Evolutionary conservation across 495 filamentous ascomycete genomes (phyloP), one percentile per base, ranked within the genome.

Genomic region (Thermochaetoides thermophila): DNA sequence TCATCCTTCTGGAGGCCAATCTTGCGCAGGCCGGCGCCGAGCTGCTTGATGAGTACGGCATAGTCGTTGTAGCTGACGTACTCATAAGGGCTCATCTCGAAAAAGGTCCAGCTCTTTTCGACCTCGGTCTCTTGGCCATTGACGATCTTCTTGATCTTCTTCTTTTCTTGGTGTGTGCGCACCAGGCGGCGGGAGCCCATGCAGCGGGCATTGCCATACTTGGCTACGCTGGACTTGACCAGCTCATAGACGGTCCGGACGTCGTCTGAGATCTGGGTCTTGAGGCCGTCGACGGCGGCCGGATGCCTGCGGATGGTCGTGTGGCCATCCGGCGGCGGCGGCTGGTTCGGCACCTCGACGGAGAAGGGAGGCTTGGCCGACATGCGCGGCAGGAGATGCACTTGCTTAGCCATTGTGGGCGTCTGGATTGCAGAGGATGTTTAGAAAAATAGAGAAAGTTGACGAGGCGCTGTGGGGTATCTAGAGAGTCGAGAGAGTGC

Each of bases 51-150:
- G 40, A 81, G 56, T 50, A 73, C 69, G 63, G 93, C 79, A 52
- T 91, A 95, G 49, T 96, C 84, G 36, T 74, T 71, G 62, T 89
- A 97, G 48, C 70, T 81, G 52, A 81, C 70, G 63, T 79, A 97
- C 38, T 73, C 70, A 63, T 94, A 97, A 38, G 61, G 71, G 50
- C 82, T 81, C 52, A 91, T 73, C 62, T 97, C 89, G 56, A 86
- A 95, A 61, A 82, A 97, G 31, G 75, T 79, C 89, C 89, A 97
- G 40, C 82, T 69, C 76, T 97, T 97, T 52, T 93, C 81, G 15
- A 93, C 76, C 63, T 94, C 78, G 46, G 69, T 56, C 59, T 94
- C 82, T 45, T 80, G 71, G 26, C 89, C 89, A 55, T 97, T 84
- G 12, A 96, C 68, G 38, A 86, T 66, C 69, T 92, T 97, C 77